Evolutionary conservation across 306 rosid genomes (phyloP), one percentile per base, ranked within the genome.

Genomic region (Argentina anserina): DNA sequence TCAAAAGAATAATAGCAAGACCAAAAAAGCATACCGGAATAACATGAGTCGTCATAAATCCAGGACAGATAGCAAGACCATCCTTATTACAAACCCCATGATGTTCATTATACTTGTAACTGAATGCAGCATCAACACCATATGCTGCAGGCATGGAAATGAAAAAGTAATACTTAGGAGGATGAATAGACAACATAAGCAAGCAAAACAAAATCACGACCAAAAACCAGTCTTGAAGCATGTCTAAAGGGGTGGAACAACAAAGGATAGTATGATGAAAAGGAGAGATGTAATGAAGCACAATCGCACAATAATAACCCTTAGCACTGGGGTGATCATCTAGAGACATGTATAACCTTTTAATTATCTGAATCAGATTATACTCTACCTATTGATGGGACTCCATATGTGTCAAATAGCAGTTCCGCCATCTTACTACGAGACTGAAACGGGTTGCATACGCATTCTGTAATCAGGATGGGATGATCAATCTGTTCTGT

Each of bases 371-470:
- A 21, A 39, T 9, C 2, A n/a, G 42, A 40, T 33, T 29, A 60
- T 17, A 60, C 40, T 61, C 20, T 88, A 95, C 97, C 97, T 86
- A 91, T 67, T 17, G 93, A 91, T 70, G 97, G 99, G 83, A 90
- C 96, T 75, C 99, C 99, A 72, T 91, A 94, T 37, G 99, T 91
- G 85, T 95, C 97, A 81, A 95, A 95, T 65, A 91, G 89, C 79
- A 95, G 97, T 75, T 95, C 99, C 41, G 86, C 96, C 99, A 95
- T 95, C 87, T 91, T 91, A 87, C 92, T 83, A 33, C 99, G 96
- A 76, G 97, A 95, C 29, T 95, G 96, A 76, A 91, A 82, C 53
- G 99, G 97, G 81, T 95, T 95, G 93, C 97, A 85, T 11, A 82
- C 87, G 31, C 99, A 95, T 83, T 95, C 96, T 72, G 99, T 95